phyloP scores from a whole-genome alignment of 1,284 basidiomycete species.

The Porodaedalea pini region DNA sequence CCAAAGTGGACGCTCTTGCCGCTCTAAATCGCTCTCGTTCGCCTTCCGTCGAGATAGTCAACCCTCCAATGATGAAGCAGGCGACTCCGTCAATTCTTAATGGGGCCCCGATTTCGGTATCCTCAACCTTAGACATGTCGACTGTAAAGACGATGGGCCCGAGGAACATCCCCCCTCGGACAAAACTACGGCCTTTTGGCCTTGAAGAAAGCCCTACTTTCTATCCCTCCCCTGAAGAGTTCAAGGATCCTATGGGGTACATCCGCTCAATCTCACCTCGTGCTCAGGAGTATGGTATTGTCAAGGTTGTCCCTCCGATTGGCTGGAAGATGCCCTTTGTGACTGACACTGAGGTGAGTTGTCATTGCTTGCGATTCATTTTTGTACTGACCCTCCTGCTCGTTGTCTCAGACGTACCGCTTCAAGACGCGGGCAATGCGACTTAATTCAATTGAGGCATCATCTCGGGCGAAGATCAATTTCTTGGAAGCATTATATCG shows the following conservation, averaged over 20 bases:
- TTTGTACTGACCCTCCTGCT: constrained; percentile 21
- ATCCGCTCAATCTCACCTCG: constrained; percentile 80
- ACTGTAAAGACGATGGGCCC: constrained; percentile 65
- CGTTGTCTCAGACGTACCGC: constrained; percentile 66
- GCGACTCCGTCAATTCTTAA: constrained; percentile 35
- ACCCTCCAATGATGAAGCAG: constrained; percentile 25
- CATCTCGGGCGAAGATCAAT: constrained; percentile 93
- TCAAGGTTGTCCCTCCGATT: constrained; percentile 92
- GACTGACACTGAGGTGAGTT: constrained; percentile 85
- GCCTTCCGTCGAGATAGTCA: constrained; percentile 49
- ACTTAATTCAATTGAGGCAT: constrained; percentile 96
- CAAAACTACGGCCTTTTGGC: constrained; percentile 69
- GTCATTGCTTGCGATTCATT: constrained; percentile 30
- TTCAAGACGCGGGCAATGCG: constrained; percentile 96
- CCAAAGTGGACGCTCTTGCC: constrained; percentile 77
- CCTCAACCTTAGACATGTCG: constrained; percentile 59
- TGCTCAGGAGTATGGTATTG: constrained; percentile 84
- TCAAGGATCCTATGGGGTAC: constrained; percentile 94
- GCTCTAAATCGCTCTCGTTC: constrained; percentile 67
- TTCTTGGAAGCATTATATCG: constrained; percentile 96
- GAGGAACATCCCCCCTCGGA: constrained; percentile 37
- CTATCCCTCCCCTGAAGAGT: constrained; percentile 87
- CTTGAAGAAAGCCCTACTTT: constrained; percentile 89
- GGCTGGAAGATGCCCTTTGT: constrained; percentile 97
- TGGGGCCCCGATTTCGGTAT: constrained; percentile 54